Percentiles rank a stretch among this genome's conserved stretches.
Conservation (phyloP, 257 asterid species). For the Solanum neorickii region DNA sequence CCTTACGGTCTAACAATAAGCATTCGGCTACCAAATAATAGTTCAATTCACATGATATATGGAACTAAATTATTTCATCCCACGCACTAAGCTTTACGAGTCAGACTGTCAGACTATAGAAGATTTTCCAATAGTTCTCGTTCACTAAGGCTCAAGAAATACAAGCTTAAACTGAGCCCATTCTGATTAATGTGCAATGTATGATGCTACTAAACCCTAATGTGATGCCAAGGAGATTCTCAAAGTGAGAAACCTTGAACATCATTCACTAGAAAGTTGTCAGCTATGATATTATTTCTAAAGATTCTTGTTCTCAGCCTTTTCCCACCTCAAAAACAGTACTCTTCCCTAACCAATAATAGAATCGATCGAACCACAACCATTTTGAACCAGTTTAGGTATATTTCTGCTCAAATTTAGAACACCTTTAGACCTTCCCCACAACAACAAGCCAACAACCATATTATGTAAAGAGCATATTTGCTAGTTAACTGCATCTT, state of each 20-base stretch:
- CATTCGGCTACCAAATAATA: neutral
- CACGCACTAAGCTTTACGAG: neutral
- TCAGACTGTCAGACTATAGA: neutral
- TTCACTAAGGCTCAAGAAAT: neutral
- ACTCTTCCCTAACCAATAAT: neutral
- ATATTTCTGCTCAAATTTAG: neutral
- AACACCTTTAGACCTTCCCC: neutral
- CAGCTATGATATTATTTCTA: neutral
- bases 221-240: neutral
- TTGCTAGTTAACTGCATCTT: neutral
- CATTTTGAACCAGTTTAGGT: neutral
- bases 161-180: neutral
- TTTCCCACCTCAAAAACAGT: neutral
- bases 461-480: neutral
- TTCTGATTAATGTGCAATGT: neutral
- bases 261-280: neutral
- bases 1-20: neutral
- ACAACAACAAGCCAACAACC: neutral
- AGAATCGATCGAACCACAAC: neutral
- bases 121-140: neutral
- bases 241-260: neutral
- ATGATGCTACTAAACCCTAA: neutral
- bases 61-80: neutral
- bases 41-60: neutral
- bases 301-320: neutral